Evolutionary conservation across 2,329 filamentous ascomycete genomes (phyloP).

Genomic region (Penicillium sp.): DNA sequence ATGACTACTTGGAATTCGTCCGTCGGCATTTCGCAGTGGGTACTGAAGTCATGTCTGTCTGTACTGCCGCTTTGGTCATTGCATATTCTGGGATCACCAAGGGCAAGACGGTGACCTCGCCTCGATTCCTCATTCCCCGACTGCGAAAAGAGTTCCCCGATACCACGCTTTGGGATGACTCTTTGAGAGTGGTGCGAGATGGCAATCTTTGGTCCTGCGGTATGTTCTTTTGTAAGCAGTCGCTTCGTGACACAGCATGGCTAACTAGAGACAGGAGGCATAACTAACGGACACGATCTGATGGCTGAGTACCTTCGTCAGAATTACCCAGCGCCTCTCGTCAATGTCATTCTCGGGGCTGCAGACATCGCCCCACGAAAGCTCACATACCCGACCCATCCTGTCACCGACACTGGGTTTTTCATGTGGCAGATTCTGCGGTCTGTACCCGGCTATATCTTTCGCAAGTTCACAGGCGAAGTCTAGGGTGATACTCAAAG

Average conservation of each 20-base stretch:
- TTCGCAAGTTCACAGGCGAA: conserved; percentile 2
- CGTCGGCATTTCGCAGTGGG: conserved; percentile 34
- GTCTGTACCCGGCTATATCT: conserved; percentile 16
- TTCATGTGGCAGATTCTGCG: conserved; percentile 24
- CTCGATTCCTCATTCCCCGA: conserved; percentile 25
- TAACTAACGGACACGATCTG: conserved; percentile 34
- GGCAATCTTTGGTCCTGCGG: conserved; percentile 33
- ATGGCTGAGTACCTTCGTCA: conserved; percentile 26
- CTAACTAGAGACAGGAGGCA: conserved; percentile 22
- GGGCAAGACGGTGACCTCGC: conserved; percentile 26
- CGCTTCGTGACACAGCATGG: not conserved
- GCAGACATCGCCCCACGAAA: conserved; percentile 37
- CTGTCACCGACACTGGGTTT: conserved; percentile 11
- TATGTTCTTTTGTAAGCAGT: conserved; percentile 5
- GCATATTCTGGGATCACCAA: conserved; percentile 30
- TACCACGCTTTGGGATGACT: conserved; percentile 25
- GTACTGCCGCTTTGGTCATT: conserved; percentile 28
- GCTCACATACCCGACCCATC: conserved; percentile 28
- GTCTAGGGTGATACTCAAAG: not conserved
- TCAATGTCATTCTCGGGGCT: conserved; percentile 37
- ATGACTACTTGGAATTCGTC: conserved; percentile 37
- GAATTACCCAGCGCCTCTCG: conserved; percentile 28
- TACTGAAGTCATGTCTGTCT: conserved; percentile 31
- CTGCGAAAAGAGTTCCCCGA: conserved; percentile 30
- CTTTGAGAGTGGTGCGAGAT: conserved; percentile 22